Base-by-base conservation (phyloP, 2,329 filamentous ascomycete genomes). In the Trichoderma oligosporum region DNA sequence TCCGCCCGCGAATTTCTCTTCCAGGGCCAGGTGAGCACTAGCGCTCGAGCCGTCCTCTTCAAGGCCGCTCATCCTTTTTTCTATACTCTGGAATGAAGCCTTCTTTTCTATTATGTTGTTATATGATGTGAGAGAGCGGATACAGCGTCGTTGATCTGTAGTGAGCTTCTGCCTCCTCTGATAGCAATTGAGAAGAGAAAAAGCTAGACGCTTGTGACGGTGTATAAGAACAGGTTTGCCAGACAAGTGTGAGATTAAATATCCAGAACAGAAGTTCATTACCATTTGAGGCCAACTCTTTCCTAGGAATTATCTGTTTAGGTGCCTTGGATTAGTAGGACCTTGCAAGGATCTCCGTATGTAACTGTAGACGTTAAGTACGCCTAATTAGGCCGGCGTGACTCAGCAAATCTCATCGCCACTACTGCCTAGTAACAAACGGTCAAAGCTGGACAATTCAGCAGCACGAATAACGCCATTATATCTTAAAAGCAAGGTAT, bases 1-100 rank as follows among this genome's bases (percentile, higher is more conserved):
- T 61, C 31, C 57, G 52, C 29, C 41, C 16, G 48, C 31, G 33
- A 39, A 39, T 38, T 63, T 63, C 14, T 67, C 66, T 45, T 70
- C 66, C 12, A 68, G 25, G 2, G 60, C 60, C 14, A 64, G 46
- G 29, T 62, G 60, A n/a, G 54, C 59, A 9, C 56, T 6, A 7
- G 35, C 22, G 20, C 35, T 44, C 29, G 51, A 55, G 31, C 52
- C 44, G 22, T 48, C 54, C 18, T 52, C 53, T 16, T 57, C 45
- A 14, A 57, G 33, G n/a, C 18, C 46, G 22, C 48, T 53, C 57
- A 53, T 53, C 11, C 7, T 41, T 3, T 11, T 41, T 3, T 14
- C 12, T 7, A 38, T 11, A 16, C 1, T 18, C 18, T 25, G 42
- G 8, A 20, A 33, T 12, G 11, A 1, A 6, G 8, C 20, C 6